Conservation (phyloP, 352 stramenopile species). For the Phytophthora fragariaefolia region DNA sequence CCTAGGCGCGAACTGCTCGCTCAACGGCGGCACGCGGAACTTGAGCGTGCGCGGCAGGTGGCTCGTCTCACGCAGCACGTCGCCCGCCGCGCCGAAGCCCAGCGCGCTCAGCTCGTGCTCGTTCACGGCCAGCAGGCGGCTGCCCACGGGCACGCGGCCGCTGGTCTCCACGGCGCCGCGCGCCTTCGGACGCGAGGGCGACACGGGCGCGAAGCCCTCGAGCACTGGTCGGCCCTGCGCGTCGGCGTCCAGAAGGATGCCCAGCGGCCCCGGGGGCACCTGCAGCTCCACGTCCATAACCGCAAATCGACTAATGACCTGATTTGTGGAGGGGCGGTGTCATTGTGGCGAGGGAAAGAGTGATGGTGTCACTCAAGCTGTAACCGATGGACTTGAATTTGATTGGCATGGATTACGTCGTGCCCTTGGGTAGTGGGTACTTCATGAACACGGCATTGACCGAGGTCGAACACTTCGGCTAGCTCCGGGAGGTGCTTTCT, state of each 20-base stretch:
- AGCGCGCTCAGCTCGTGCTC: slow-evolving; percentile 46
- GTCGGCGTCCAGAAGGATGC: slow-evolving; percentile 65
- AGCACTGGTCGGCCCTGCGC: slow-evolving; percentile 50
- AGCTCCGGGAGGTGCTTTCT: background rate
- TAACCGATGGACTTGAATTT: too few species aligned
- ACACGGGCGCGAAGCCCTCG: slow-evolving; percentile 55
- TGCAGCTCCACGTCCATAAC: slow-evolving; percentile 49
- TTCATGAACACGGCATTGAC: background rate
- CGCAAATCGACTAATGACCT: too few species aligned
- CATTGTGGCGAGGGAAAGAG: too few species aligned
- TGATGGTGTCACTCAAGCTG: too few species aligned
- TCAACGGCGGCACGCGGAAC: slow-evolving; percentile 48
- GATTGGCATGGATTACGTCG: too few species aligned
- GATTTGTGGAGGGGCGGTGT: too few species aligned
- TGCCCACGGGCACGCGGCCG: slow-evolving; percentile 47
- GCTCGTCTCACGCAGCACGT: slow-evolving; percentile 59
- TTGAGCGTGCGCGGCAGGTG: slow-evolving; percentile 44
- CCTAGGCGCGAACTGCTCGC: slow-evolving; percentile 13
- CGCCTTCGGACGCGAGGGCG: slow-evolving; percentile 20
- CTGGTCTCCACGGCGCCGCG: slow-evolving; percentile 59
- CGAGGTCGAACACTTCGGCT: background rate
- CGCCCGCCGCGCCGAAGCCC: slow-evolving; percentile 49
- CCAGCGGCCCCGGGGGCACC: slow-evolving; percentile 57
- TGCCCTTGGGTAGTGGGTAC: background rate
- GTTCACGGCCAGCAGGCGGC: slow-evolving; percentile 71